Evolutionary conservation across 495 filamentous ascomycete species (phyloP), one percentile per base, ranked within the genome.

Genomic region (Tuber umbilicatum): DNA sequence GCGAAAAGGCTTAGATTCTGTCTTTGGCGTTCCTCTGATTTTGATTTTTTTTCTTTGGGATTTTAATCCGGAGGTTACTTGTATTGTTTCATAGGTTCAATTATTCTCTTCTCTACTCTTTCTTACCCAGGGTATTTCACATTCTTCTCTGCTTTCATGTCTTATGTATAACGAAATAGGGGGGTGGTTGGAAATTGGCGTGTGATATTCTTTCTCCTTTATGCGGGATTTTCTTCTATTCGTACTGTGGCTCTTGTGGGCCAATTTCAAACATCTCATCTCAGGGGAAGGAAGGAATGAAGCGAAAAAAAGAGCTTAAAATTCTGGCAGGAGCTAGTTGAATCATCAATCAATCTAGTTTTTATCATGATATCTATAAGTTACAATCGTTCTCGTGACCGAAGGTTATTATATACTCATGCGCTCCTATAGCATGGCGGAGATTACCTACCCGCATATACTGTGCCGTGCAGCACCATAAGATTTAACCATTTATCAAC

Each of bases 1-100:
- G 75, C 64, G 77, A 79, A 78, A 79, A 79, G 72, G 77, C 72
- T 79, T 79, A 79, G 75, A 79, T 79, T 60, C 41, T 67, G 47
- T 72, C 73, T 72, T 72, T 72, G 75, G 68, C 68, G 43, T 69
- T 76, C 73, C 60, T 64, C 39, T 60, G 73, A 74, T 72, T 76
- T 50, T 45, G 73, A 50, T 72, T 68, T 71, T 69, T 79, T 69
- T 79, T 73, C 74, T 64, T 72, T 50, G 75, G 72, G 64, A 70
- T 71, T 17, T 64, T 64, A 64, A 64, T 64, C 14, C 27, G 31
- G 55, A 64, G 55, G 55, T 35, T 19, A 64, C 55, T 64, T 64
- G 6, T 64, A 35, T 27, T 64, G 55, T 64, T 64, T 64, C 55
- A 64, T 64, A 64, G 55, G 55, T 64, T 64, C 55, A 64, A 64